Conservation (phyloP, 2,329 filamentous ascomycete species). For the Echinosphaeria canescens region DNA sequence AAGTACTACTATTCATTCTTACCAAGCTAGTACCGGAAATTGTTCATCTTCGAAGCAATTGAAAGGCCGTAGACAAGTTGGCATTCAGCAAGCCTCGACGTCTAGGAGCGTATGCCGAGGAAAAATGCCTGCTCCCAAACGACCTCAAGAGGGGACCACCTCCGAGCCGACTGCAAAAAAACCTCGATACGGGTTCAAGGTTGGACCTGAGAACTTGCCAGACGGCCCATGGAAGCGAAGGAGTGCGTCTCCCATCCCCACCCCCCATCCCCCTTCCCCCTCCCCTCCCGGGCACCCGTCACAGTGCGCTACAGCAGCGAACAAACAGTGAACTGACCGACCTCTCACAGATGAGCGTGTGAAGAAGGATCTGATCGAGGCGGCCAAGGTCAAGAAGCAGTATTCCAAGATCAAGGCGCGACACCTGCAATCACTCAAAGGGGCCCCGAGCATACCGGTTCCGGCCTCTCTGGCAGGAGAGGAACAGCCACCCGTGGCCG, state of each 20-base stretch:
- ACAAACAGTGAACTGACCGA: conserved; percentile 1
- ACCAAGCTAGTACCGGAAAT: too few relatives aligned
- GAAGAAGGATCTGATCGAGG: conserved; percentile 73
- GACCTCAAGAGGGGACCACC: conserved; percentile 15
- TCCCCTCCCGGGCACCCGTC: conserved; percentile 1
- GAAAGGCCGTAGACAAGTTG: too few relatives aligned
- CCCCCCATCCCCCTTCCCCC: too few relatives aligned
- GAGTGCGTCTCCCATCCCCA: conserved; percentile 19
- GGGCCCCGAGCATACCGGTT: too few relatives aligned
- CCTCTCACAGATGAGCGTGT: conserved; percentile 26
- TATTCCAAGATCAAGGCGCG: conserved; percentile 81
- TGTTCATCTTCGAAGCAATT: too few relatives aligned
- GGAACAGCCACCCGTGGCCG: too few relatives aligned
- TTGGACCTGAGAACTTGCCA: conserved; percentile 77
- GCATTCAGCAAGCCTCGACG: too few relatives aligned
- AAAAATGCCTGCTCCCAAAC: too few relatives aligned
- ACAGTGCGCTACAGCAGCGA: neutral
- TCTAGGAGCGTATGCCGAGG: too few relatives aligned
- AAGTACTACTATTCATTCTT: too few relatives aligned
- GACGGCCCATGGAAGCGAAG: conserved; percentile 79
- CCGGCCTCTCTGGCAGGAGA: too few relatives aligned
- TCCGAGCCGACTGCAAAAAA: conserved; percentile 22
- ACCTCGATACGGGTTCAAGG: conserved; percentile 51
- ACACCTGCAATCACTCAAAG: too few relatives aligned
- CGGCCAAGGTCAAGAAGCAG: conserved; percentile 81